Evolutionary conservation across 2,329 filamentous ascomycete genomes (phyloP), one percentile per base, ranked within the genome.

Genomic region (Ophiostoma quercus): DNA sequence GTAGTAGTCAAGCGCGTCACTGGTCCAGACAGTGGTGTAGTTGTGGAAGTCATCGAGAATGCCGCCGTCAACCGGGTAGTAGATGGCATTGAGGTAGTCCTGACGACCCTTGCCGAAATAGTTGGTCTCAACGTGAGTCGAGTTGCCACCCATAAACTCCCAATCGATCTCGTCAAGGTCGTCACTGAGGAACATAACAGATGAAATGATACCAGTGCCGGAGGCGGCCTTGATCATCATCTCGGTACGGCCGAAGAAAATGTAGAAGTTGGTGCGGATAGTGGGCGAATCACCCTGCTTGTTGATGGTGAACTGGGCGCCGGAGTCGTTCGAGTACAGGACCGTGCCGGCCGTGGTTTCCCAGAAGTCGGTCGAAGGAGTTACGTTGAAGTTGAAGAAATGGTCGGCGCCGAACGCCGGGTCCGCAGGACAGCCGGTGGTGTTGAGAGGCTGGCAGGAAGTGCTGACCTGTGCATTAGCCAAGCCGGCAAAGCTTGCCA

Each of bases 111-210:
- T 92, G 77, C 91, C 89, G 75, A 91, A 94, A 80, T 90, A 94
- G 81, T 94, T 94, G 74, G 87, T 89, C 74, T 91, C 84, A 9
- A 86, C 90, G 43, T 84, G 79, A 19, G 83, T 86, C 69, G 81
- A 79, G 76, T 92, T 89, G 70, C 84, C 84, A 65, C 92, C 92
- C 71, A 92, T 84, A 76, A 92, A 91, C 77, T 95, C 92, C 87
- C 92, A 94, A 77, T 97, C 93, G 57, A 96, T 88, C 79, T 96
- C 92, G 77, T 96, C 93, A 16, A 94, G 84, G 75, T 93, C 89
- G 74, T 95, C 90, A 67, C 90, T 94, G 74, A 95, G 84, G 78
- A 94, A 84, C 77, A 96, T 94, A 76, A 96, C 89, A 72, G 91
- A 88, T 76, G 89, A 92, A 75, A 97, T 87, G 73, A 97, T 89